Evolutionary conservation across 1,284 basidiomycete species (phyloP).

Genomic region (Rhodotorula sp.): DNA sequence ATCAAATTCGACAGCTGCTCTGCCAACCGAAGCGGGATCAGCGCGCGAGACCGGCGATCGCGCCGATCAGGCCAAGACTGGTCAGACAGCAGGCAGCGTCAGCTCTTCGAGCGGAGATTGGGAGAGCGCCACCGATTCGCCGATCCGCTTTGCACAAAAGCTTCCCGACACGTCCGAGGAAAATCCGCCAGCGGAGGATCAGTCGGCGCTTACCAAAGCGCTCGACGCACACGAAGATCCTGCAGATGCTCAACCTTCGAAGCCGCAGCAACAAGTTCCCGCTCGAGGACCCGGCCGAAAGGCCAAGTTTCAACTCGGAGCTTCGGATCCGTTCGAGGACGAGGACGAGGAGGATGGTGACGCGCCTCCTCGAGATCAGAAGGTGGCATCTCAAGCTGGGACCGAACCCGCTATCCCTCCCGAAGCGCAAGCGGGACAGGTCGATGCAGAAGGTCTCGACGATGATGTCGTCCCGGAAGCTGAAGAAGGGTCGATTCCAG

Average conservation of each 20-base stretch:
- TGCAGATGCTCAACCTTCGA: too few relatives aligned
- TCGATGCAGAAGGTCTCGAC: neutral
- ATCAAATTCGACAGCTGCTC: neutral
- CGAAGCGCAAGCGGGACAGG: neutral
- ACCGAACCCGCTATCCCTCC: neutral
- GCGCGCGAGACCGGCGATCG: neutral
- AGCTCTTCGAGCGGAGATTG: conserved; percentile 24
- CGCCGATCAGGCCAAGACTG: neutral
- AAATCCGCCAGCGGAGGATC: conserved; percentile 1
- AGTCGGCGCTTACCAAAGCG: conserved; percentile 19
- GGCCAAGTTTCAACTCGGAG: conserved; percentile 29
- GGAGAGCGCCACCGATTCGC: conserved; percentile 39
- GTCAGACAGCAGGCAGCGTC: conserved; percentile 8
- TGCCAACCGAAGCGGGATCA: too few relatives aligned
- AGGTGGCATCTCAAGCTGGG: neutral
- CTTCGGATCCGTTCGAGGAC: conserved; percentile 8
- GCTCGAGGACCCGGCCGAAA: conserved; percentile 6
- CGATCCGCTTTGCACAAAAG: conserved; percentile 14
- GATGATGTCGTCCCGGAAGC: neutral
- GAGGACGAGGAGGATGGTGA: conserved; percentile 9
- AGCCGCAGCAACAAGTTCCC: neutral
- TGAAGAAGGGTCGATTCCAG: conserved; percentile 1
- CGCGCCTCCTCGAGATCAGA: neutral
- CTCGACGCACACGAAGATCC: conserved; percentile 11
- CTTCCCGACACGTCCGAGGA: conserved; percentile 16